phyloP scores from a whole-genome alignment of 2,329 filamentous ascomycete species.

The Fusarium sp. region DNA sequence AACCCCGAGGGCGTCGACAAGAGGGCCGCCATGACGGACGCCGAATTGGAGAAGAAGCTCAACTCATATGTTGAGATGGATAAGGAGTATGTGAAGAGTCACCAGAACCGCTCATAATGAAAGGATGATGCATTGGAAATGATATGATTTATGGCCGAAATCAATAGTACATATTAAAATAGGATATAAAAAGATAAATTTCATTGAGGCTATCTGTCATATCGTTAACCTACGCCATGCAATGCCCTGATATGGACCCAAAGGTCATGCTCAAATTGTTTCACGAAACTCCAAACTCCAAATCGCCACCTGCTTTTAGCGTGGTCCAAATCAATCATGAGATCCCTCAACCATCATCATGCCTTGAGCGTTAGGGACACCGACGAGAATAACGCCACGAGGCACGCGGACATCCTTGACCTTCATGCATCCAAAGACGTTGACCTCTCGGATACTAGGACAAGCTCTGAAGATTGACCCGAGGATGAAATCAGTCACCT shows the following conservation, averaged over 20 bases:
- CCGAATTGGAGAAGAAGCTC: constrained; percentile 57
- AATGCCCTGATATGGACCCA: constrained; percentile 5
- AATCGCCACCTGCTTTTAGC: constrained; percentile 5
- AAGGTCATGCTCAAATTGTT: background rate
- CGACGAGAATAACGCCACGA: constrained; percentile 67
- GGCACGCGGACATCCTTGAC: constrained; percentile 68
- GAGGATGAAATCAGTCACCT: constrained; percentile 74
- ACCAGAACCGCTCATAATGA: constrained; percentile 24
- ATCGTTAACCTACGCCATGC: constrained; percentile 17
- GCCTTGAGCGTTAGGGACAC: constrained; percentile 69
- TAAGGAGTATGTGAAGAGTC: constrained; percentile 47
- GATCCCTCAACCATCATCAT: constrained; percentile 71
- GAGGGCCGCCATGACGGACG: constrained; percentile 47
- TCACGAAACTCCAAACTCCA: constrained; percentile 18
- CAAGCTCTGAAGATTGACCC: constrained; percentile 74
- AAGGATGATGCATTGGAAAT: constrained; percentile 3
- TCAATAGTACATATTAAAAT: constrained; percentile 12
- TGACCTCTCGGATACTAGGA: constrained; percentile 70
- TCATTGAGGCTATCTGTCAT: constrained; percentile 1
- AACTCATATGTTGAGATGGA: constrained; percentile 55
- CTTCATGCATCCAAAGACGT: constrained; percentile 76
- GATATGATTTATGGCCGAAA: constrained; percentile 7
- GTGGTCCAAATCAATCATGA: constrained; percentile 17
- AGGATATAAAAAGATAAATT: background rate
- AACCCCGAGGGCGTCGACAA: constrained; percentile 10